Conservation (phyloP, 371 early-diverging fungal species). For the Saksenaea oblongispora region DNA sequence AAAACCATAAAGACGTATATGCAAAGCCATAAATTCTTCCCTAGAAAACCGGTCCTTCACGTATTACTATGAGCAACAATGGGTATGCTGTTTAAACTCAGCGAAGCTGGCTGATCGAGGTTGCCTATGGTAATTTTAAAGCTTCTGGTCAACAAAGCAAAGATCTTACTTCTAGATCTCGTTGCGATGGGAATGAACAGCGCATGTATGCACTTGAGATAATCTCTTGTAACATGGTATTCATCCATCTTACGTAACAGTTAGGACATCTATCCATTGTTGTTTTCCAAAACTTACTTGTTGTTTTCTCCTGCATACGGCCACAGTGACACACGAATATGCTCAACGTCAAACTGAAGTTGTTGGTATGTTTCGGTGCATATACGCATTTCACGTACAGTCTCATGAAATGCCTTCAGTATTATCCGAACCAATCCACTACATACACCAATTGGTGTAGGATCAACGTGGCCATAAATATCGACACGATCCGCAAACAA, state of each 20-base stretch:
- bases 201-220: constrained; percentile 52
- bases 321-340: constrained; percentile 50
- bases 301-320: constrained; percentile 31
- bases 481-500: constrained; percentile 72
- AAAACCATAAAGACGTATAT: too few relatives aligned
- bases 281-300: constrained; percentile 37
- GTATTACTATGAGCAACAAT: not conserved
- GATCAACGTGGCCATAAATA: constrained; percentile 61
- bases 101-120: not conserved
- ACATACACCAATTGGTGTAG: constrained; percentile 52
- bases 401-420: constrained; percentile 64
- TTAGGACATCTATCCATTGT: not conserved
- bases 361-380: constrained; percentile 53
- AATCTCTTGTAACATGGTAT: constrained; percentile 58
- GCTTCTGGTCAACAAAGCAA: not conserved
- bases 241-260: constrained; percentile 36
- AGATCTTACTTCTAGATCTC: constrained; percentile 7
- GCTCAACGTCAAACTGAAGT: constrained; percentile 64
- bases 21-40: too few relatives aligned
- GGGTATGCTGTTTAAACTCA: not conserved
- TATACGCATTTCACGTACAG: constrained; percentile 50
- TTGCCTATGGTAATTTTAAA: not conserved
- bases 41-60: too few relatives aligned
- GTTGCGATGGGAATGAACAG: constrained; percentile 11
- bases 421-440: constrained; percentile 56